Percentiles rank a stretch among this genome's conserved stretches.
phyloP scores from a whole-genome alignment of 352 stramenopile genomes.

The Globisporangium orthogonon region DNA sequence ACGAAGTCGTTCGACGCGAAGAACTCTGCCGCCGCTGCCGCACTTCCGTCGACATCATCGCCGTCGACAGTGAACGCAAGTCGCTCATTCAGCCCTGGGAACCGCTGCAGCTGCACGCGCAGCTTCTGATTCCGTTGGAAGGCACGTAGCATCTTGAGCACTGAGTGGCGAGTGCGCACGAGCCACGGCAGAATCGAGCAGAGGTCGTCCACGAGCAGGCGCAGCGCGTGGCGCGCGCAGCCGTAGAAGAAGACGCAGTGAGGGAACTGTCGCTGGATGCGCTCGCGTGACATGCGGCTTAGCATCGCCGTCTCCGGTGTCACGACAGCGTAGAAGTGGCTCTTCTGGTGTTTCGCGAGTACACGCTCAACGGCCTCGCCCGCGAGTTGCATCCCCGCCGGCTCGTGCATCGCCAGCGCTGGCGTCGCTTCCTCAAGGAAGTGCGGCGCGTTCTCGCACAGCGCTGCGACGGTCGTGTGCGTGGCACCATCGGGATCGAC shows the following conservation, averaged over 20 bases:
- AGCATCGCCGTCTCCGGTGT: constrained; percentile 35
- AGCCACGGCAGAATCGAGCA: constrained; percentile 47
- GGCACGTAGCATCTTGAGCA: constrained; percentile 20
- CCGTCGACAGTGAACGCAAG: neutral
- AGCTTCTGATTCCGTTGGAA: neutral
- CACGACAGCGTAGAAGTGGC: constrained; percentile 42
- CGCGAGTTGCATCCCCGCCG: constrained; percentile 12
- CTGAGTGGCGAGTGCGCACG: constrained; percentile 24
- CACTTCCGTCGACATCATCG: neutral
- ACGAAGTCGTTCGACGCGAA: constrained; percentile 12
- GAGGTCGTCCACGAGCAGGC: constrained; percentile 45
- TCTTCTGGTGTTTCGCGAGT: constrained; percentile 41
- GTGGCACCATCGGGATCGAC: constrained; percentile 26
- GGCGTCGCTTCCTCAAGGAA: constrained; percentile 33
- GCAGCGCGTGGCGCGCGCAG: constrained; percentile 44
- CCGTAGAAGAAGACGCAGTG: constrained; percentile 64
- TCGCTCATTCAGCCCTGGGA: constrained; percentile 3
- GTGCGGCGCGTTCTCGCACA: constrained; percentile 28
- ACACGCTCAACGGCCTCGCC: constrained; percentile 44
- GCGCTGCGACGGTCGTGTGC: constrained; percentile 39
- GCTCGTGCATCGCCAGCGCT: constrained; percentile 1
- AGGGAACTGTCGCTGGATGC: constrained; percentile 48
- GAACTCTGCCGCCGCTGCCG: neutral
- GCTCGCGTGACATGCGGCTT: constrained; percentile 33
- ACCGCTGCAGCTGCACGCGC: constrained; percentile 15